A percentile compares a stretch with the other conserved stretches of the same genome.
Evolutionary conservation across 441 rosid genomes (phyloP).

Genomic region (Eutrema salsugineum): DNA sequence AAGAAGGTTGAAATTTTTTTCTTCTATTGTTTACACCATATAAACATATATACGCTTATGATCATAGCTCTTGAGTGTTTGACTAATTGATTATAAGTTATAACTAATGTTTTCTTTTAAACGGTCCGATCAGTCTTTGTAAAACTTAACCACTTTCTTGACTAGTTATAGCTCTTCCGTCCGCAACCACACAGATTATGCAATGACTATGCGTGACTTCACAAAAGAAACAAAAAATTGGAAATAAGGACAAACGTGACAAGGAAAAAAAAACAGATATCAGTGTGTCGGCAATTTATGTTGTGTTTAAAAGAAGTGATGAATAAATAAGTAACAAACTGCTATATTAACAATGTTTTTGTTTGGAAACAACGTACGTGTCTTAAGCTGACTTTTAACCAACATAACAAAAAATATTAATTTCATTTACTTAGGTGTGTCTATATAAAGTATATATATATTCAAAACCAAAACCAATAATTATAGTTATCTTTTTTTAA

Average conservation of each 20-base stretch:
- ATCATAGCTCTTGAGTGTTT: too few relatives aligned
- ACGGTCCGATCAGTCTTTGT: not conserved
- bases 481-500: too few relatives aligned
- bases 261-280: too few relatives aligned
- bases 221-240: not conserved
- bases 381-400: not conserved
- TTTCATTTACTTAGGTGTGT: too few relatives aligned
- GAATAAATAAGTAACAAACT: not conserved
- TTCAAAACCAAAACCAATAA: too few relatives aligned
- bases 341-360: not conserved
- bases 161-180: not conserved
- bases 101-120: not conserved
- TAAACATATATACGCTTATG: too few relatives aligned
- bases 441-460: too few relatives aligned
- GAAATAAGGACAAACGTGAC: too few relatives aligned
- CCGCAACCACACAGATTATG: not conserved
- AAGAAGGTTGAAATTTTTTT: too few relatives aligned
- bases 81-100: too few relatives aligned
- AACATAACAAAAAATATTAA: too few relatives aligned
- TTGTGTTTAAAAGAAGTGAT: not conserved
- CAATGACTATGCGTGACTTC: not conserved
- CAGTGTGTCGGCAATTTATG: not conserved
- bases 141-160: not conserved
- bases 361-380: not conserved
- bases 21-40: too few relatives aligned